A percentile compares a stretch with the other conserved stretches of the same genome.
phyloP scores from a whole-genome alignment of 495 filamentous ascomycete species.

The Aspergillus asperescens region DNA sequence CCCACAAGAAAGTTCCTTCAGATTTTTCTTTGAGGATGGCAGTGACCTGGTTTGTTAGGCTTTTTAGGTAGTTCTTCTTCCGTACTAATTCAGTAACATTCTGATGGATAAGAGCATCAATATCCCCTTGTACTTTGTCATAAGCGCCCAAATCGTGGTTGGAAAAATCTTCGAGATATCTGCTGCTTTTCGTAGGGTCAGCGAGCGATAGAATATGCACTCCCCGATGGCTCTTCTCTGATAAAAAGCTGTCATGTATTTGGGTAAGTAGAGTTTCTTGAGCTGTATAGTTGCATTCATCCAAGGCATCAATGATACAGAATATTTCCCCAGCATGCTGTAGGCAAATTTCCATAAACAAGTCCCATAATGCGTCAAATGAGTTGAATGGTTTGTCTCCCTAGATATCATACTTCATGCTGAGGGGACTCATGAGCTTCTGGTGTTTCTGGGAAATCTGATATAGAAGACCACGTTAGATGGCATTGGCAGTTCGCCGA shows the following conservation, averaged over 20 bases:
- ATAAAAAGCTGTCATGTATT: neutral
- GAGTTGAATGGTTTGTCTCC: slow-evolving; percentile 22
- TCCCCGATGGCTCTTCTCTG: neutral
- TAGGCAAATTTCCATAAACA: slow-evolving; percentile 12
- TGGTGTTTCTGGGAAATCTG: slow-evolving; percentile 21
- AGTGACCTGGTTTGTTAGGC: slow-evolving; percentile 9
- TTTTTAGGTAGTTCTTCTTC: slow-evolving; percentile 19
- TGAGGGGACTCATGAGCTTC: slow-evolving; percentile 16
- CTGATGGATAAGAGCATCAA: slow-evolving; percentile 17
- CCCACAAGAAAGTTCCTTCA: slow-evolving; percentile 30
- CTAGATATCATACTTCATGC: slow-evolving; percentile 21
- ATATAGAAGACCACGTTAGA: slow-evolving; percentile 26
- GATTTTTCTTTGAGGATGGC: slow-evolving; percentile 21
- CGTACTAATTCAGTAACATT: slow-evolving; percentile 17
- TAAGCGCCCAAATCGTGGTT: slow-evolving; percentile 16
- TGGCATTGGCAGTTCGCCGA: slow-evolving; percentile 14
- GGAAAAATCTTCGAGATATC: slow-evolving; percentile 13
- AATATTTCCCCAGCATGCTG: slow-evolving; percentile 14
- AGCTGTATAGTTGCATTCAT: slow-evolving; percentile 21
- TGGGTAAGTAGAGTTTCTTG: neutral
- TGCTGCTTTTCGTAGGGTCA: slow-evolving; percentile 21
- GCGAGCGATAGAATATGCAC: slow-evolving; percentile 26
- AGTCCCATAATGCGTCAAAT: slow-evolving; percentile 27
- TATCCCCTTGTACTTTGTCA: slow-evolving; percentile 14
- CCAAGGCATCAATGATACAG: slow-evolving; percentile 26